Evolutionary conservation across 805 yeast species (phyloP).

Genomic region (Schizosaccharomyces octosporus): DNA sequence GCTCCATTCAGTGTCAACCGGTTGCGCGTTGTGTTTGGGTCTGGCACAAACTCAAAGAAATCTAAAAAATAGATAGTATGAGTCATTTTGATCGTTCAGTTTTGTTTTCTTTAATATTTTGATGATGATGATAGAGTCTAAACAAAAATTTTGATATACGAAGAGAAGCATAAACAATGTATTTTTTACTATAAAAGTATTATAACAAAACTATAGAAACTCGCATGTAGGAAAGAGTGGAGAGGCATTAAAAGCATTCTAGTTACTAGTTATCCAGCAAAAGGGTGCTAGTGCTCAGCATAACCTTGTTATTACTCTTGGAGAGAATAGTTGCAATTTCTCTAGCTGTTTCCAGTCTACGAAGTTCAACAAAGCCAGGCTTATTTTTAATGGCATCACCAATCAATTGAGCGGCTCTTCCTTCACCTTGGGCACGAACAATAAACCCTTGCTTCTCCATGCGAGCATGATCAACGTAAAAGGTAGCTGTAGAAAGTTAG

Average conservation of each 20-base stretch:
- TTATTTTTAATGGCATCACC: constrained; percentile 97
- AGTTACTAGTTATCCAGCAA: constrained; percentile 29
- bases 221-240: too few species aligned
- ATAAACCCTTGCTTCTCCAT: constrained; percentile 95
- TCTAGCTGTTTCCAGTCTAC: constrained; percentile 88
- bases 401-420: constrained; percentile 87
- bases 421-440: constrained; percentile 95
- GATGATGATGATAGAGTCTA: too few species aligned
- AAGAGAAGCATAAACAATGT: too few species aligned
- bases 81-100: background rate
- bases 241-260: too few species aligned
- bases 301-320: constrained; percentile 69
- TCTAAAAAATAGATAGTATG: background rate
- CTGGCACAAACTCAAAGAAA: background rate
- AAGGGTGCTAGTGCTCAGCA: constrained; percentile 77
- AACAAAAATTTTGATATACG: too few species aligned
- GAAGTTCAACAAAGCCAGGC: constrained; percentile 84
- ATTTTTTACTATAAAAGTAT: too few species aligned
- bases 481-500: constrained; percentile 35
- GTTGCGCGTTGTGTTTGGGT: background rate
- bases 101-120: background rate
- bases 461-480: constrained; percentile 83
- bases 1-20: background rate
- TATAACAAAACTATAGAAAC: too few species aligned
- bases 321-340: constrained; percentile 78